Conservation (phyloP, 805 yeast genomes). For the Suhomyces tanzawaensis region DNA sequence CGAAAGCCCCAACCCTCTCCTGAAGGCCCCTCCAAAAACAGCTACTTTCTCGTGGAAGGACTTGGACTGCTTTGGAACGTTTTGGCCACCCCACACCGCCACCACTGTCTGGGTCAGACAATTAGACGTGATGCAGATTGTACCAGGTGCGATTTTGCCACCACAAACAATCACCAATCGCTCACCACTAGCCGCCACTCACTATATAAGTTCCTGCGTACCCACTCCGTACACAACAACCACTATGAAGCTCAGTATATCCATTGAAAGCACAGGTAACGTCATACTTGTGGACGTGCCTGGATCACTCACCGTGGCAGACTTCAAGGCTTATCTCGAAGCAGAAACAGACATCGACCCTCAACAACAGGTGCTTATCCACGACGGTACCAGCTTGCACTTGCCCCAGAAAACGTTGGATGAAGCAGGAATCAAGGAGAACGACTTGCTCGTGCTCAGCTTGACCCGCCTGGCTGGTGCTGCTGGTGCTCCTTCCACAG, state of each 20-base stretch:
- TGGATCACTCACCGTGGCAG: constrained; percentile 58
- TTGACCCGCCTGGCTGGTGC: background rate
- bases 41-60: no score
- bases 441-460: constrained; percentile 54
- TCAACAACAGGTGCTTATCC: constrained; percentile 45
- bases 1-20: no score
- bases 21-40: no score
- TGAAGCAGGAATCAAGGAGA: constrained; percentile 49
- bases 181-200: no score
- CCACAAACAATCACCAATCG: no score
- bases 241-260: constrained; percentile 20
- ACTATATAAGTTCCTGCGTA: no score
- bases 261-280: constrained; percentile 19
- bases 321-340: constrained; percentile 70
- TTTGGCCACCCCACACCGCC: no score
- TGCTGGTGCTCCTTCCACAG: constrained; percentile 10
- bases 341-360: constrained; percentile 61
- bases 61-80: no score
- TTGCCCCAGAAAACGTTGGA: constrained; percentile 38
- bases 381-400: constrained; percentile 43
- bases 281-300: constrained; percentile 58
- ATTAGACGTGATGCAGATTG: no score
- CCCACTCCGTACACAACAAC: background rate
- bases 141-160: no score
- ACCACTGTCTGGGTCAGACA: no score